A percentile compares a stretch with the other conserved stretches of the same genome.
These are phyloP conservation scores for Rubroboletus pulcherrimus DNA, from an alignment of 768 basidiomycete species.

Conservation along the genomic window DNA sequence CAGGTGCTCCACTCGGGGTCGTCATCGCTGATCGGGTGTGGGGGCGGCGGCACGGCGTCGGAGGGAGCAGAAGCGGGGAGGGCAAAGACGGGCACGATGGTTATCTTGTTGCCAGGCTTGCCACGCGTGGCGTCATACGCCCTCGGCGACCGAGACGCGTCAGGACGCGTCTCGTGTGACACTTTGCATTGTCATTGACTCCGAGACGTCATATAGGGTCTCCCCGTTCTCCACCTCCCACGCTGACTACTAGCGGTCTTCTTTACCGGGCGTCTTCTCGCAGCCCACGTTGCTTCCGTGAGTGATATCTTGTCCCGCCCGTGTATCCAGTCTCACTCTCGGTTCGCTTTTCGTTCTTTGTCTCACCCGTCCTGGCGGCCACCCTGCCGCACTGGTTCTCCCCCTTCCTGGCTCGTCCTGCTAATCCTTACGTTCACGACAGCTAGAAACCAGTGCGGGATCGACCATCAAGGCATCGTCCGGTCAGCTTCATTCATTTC, in stretches of 20 bases:
- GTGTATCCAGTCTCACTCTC: not conserved
- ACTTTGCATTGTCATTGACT: constrained; percentile 12
- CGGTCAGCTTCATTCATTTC: constrained; percentile 29
- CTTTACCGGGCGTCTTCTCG: constrained; percentile 2
- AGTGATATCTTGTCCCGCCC: constrained; percentile 6
- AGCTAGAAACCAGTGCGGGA: constrained; percentile 10
- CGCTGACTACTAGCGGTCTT: constrained; percentile 4
- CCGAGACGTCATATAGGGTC: constrained; percentile 19
- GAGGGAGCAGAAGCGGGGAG: not conserved
- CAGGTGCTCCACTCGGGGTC: constrained; percentile 1
- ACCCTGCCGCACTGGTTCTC: not conserved
- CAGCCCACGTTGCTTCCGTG: constrained; percentile 23
- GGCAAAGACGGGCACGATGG: not conserved
- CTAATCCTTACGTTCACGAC: not conserved
- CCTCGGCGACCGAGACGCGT: constrained; percentile 6
- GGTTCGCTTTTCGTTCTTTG: not conserved
- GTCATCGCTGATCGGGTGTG: not conserved
- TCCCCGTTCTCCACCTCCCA: constrained; percentile 15
- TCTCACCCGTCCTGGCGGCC: not conserved
- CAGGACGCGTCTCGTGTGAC: constrained; percentile 1
- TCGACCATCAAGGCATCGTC: constrained; percentile 19
- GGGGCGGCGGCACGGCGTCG: not conserved
- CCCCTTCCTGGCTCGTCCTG: not conserved
- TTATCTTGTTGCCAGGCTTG: not conserved
- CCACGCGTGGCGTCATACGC: not conserved